A percentile compares a stretch with the other conserved stretches of the same genome.
phyloP scores from a whole-genome alignment of 2,329 filamentous ascomycete genomes.

The Botrytis aclada region DNA sequence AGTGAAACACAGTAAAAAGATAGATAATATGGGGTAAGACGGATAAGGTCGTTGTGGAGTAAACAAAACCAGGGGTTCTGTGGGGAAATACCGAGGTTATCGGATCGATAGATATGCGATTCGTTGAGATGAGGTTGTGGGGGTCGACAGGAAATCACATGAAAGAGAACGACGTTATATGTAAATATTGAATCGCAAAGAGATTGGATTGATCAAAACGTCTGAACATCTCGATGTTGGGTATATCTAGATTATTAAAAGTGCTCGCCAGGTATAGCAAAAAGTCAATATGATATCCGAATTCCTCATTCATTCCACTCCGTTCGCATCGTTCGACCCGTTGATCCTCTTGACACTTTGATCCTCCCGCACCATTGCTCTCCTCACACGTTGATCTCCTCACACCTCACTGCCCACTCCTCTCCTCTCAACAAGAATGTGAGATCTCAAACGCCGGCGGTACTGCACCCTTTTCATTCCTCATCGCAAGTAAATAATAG shows the following conservation, averaged over 20 bases:
- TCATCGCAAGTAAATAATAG: not conserved
- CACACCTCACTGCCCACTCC: too few species aligned
- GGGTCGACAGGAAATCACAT: not conserved
- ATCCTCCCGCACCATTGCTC: not conserved
- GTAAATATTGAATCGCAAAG: not conserved
- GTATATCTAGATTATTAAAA: not conserved
- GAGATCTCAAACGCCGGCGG: not conserved
- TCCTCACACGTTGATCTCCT: too few species aligned
- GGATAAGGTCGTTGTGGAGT: constrained; percentile 3
- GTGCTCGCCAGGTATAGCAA: not conserved
- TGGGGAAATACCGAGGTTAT: constrained; percentile 8
- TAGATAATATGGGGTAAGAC: constrained; percentile 7
- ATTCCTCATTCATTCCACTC: not conserved
- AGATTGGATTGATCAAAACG: not conserved
- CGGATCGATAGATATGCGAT: constrained; percentile 3
- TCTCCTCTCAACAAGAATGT: not conserved
- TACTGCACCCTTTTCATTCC: not conserved
- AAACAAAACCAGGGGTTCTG: not conserved
- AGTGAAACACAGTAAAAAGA: not conserved
- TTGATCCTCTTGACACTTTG: not conserved
- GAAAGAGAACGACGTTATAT: too few species aligned
- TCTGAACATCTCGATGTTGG: not conserved
- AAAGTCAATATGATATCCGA: not conserved
- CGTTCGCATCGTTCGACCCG: too few species aligned
- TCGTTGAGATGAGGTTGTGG: not conserved